phyloP scores from a whole-genome alignment of 1,284 basidiomycete genomes.

The Fomitopsis pinicola region DNA sequence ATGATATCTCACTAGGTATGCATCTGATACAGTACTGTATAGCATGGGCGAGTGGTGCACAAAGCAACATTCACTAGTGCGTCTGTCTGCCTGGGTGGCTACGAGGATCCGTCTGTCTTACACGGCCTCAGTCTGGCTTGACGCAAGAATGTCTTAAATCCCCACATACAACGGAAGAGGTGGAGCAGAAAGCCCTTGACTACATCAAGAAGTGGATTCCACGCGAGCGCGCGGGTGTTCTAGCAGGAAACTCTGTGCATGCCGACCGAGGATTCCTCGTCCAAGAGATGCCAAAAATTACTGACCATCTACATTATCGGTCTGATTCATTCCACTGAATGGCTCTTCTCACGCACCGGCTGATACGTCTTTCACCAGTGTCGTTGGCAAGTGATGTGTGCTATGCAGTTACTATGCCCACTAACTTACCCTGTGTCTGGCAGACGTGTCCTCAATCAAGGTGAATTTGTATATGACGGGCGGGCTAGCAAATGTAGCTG shows the following conservation, averaged over 20 bases:
- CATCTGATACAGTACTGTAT: background rate
- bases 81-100: constrained; percentile 14
- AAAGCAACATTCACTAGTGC: constrained; percentile 64
- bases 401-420: background rate
- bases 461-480: constrained; percentile 27
- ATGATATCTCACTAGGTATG: constrained; percentile 3
- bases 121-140: constrained; percentile 56
- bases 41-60: constrained; percentile 80
- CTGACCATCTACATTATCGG: constrained; percentile 80
- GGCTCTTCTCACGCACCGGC: background rate
- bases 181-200: constrained; percentile 50
- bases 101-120: background rate
- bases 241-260: constrained; percentile 83
- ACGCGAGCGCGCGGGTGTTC: constrained; percentile 49
- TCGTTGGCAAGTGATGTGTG: constrained; percentile 16
- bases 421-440: background rate
- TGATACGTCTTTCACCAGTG: constrained; percentile 1
- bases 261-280: constrained; percentile 70
- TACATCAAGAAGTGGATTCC: constrained; percentile 80
- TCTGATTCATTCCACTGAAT: constrained; percentile 22
- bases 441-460: constrained; percentile 81
- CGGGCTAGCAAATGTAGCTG: background rate
- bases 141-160: constrained; percentile 67
- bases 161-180: constrained; percentile 48
- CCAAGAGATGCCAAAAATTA: constrained; percentile 71